Base-by-base conservation (phyloP, 345 rosid species). In the Hibiscus tridactylites region DNA sequence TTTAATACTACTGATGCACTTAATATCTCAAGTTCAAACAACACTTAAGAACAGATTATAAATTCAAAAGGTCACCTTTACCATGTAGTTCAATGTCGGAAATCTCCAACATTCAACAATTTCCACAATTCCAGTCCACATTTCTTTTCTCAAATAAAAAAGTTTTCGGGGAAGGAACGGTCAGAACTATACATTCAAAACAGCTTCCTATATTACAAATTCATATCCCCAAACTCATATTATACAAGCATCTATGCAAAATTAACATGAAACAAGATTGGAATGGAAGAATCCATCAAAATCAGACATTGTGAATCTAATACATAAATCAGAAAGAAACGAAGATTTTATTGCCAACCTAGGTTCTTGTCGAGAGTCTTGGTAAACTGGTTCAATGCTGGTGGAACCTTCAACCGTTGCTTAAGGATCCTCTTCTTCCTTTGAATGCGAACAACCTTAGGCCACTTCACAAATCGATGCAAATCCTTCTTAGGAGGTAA, bases 341-440 rank as follows among this genome's bases (percentile, higher is more conserved):
- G 9, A 42, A 33, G 39, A 28, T 3, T 68, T 50, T 29, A 50
- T 4, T 4, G 58, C 67, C 66, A 44, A 85, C 88, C 88, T 6
- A 83, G 85, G 62, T 85, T 85, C 73, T 85, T 85, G 80, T 85
- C 88, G 54, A 85, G 79, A 7, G 88, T 77, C 72, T 85, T 85
- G 19, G 86, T 85, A 57, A 85, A 85, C 71, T 85, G 88, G 61
- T 85, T 85, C 75, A 85, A 71, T 35, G 87, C 84, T 37, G 88
- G 88, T 53, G 88, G 87, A 16, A 85, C 88, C 84, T 85, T 85
- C 87, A 85, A 77, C 37, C 88, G 75, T 54, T 83, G 84, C 78
- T 68, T 76, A 21, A 85, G 75, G 49, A 85, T 79, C 79, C 88
- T 85, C 61, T 81, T 81, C 62, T 81, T 80, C 78, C 88, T 85